Evolutionary conservation across 345 rosid species (phyloP).

Genomic region (Sisymbrium irio): DNA sequence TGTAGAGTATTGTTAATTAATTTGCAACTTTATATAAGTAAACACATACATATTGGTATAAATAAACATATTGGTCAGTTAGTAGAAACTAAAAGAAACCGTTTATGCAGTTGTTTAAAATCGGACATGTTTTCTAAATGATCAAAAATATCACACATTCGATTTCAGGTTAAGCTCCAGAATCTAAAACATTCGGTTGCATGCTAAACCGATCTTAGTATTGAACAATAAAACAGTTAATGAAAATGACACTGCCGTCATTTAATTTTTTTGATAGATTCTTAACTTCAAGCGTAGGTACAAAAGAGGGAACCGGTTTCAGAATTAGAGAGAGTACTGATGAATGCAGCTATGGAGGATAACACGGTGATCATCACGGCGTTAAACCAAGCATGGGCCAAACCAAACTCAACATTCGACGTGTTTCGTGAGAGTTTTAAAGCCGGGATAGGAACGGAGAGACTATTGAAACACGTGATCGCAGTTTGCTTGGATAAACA

Average conservation of each 20-base stretch:
- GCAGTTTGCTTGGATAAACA: constrained; percentile 49
- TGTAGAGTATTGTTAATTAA: neutral
- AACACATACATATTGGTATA: neutral
- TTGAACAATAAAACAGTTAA: neutral
- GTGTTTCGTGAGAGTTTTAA: constrained; percentile 56
- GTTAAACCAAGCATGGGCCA: constrained; percentile 68
- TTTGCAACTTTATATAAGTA: neutral
- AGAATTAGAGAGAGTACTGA: constrained; percentile 28
- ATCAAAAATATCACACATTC: too few relatives aligned
- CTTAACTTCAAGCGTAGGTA: constrained; percentile 8
- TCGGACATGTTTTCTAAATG: too few relatives aligned
- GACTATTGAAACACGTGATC: constrained; percentile 51
- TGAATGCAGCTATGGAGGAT: constrained; percentile 32
- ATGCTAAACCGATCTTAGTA: neutral
- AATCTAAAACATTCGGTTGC: neutral
- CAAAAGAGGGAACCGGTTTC: constrained; percentile 19
- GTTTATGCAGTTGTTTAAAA: neutral
- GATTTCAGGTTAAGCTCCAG: too few relatives aligned
- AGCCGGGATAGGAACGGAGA: constrained; percentile 41
- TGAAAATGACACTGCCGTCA: neutral
- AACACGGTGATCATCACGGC: constrained; percentile 66
- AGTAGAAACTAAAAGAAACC: neutral
- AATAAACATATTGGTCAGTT: neutral
- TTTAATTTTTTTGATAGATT: neutral
- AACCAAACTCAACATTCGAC: constrained; percentile 52